Base-by-base conservation (phyloP, 2,329 filamentous ascomycete genomes). In the Alternaria rosae region DNA sequence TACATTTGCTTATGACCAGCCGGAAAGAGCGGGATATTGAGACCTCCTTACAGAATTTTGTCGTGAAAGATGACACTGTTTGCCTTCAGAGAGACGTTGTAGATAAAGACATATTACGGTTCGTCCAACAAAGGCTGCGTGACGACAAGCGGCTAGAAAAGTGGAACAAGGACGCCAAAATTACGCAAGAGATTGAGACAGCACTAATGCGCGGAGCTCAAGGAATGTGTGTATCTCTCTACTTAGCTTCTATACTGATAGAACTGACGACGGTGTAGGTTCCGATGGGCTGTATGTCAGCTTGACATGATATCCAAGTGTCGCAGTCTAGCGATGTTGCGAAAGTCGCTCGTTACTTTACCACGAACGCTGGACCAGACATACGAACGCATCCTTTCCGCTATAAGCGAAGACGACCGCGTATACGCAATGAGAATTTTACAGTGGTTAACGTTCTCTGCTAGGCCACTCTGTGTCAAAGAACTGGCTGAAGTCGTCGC, bases 91-190 rank as follows among this genome's bases (percentile, higher is more conserved):
- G 66, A 6, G 55, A 66, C 0, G 26, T 73, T 21, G 72, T 77
- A 4, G 71, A 77, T 42, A 43, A 62, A 21, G 74, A 76, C 21
- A 76, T 78, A 66, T 54, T 69, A 21, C 59, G n/a, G 55, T 77
- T 73, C 51, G 65, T 77, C 52, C 62, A 48, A 43, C 62, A 75
- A 55, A 54, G 80, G 75, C 67, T 83, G 74, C 64, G 73, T 72
- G 50, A 79, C 7, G 66, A 77, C 17, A 69, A 66, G 28, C 26
- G 5, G 12, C 54, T 78, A 17, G 38, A 10, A 5, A 77, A 72
- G 58, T 77, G 70, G 75, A 50, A 59, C 5, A 70, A 66, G 41
- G 67, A 77, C 32, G 62, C 61, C 30, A 44, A 57, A 57, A 21
- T 76, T 69, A 51, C 63, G 65, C 44, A 72, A 69, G 68, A 72